Conservation (phyloP, 2,329 filamentous ascomycete genomes). For the Microdochium trichocladiopsis region DNA sequence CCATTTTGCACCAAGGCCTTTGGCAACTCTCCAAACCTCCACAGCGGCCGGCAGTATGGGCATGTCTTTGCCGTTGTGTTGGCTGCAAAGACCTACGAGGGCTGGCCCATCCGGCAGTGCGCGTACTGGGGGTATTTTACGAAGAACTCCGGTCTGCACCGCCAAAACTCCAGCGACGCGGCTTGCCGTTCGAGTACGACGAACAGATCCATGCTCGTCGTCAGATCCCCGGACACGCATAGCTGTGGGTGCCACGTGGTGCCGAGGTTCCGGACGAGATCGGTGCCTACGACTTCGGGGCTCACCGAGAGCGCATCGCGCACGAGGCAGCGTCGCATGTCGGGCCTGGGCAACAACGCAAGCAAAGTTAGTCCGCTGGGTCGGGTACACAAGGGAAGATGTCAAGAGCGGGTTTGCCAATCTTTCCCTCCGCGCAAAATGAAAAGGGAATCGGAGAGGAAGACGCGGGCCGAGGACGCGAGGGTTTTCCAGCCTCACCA, state of each 20-base stretch:
- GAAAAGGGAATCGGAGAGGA: too few species aligned
- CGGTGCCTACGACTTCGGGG: slow-evolving; percentile 8
- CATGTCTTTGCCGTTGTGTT: too few species aligned
- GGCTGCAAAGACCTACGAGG: too few species aligned
- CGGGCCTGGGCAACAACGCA: too few species aligned
- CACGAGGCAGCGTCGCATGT: not conserved
- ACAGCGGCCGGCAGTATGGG: too few species aligned
- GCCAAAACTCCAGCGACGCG: not conserved
- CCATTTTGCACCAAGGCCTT: too few species aligned
- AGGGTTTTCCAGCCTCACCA: too few species aligned
- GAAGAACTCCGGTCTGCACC: not conserved
- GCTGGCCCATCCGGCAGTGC: not conserved
- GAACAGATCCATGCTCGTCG: not conserved
- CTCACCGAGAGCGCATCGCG: slow-evolving; percentile 3
- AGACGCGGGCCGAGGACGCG: not conserved
- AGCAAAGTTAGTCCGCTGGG: too few species aligned
- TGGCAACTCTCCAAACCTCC: too few species aligned
- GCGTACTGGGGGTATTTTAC: not conserved
- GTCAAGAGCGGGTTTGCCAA: too few species aligned
- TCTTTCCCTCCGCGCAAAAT: too few species aligned
- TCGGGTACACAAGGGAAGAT: too few species aligned
- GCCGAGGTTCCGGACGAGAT: slow-evolving; percentile 4
- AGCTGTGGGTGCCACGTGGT: not conserved
- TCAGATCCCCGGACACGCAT: not conserved
- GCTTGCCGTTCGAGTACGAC: not conserved